Conservation (phyloP, 2,329 filamentous ascomycete species). For the Beauveria rudraprayagi region DNA sequence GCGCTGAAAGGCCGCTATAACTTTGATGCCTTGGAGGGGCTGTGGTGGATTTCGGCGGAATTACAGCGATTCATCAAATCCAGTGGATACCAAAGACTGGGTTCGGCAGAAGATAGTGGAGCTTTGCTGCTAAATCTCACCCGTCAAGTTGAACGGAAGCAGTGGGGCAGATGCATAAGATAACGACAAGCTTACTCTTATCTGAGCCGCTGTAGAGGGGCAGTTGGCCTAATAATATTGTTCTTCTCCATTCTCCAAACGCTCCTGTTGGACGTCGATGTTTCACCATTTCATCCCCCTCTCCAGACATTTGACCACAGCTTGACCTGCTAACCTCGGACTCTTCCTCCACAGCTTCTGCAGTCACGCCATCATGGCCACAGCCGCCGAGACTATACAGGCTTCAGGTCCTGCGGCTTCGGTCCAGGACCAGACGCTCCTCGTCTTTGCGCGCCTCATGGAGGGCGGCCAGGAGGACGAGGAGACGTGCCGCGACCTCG, state of each 20-base stretch:
- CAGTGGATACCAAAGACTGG: not conserved
- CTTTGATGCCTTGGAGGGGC: not conserved
- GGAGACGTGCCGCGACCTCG: constrained; percentile 54
- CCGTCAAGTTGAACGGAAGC: not conserved
- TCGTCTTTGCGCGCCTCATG: constrained; percentile 83
- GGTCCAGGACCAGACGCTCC: constrained; percentile 57
- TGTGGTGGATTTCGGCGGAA: not conserved
- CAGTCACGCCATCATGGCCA: constrained; percentile 24
- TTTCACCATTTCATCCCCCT: not conserved
- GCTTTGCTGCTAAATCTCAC: not conserved
- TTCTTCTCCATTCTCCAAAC: constrained; percentile 5
- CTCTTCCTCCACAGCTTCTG: not conserved
- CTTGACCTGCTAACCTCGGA: not conserved
- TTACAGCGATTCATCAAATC: not conserved
- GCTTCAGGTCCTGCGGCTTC: constrained; percentile 24
- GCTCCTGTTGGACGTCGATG: not conserved
- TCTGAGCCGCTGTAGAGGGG: constrained; percentile 3
- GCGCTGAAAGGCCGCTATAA: not conserved
- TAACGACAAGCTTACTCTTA: constrained; percentile 10
- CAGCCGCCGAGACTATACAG: constrained; percentile 25
- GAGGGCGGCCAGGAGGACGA: constrained; percentile 80
- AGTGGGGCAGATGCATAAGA: constrained; percentile 7
- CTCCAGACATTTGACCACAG: not conserved
- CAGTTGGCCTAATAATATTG: not conserved
- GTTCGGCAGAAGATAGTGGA: not conserved